Conservation (phyloP, 352 stramenopile genomes). For the Globisporangium abappressorium region DNA sequence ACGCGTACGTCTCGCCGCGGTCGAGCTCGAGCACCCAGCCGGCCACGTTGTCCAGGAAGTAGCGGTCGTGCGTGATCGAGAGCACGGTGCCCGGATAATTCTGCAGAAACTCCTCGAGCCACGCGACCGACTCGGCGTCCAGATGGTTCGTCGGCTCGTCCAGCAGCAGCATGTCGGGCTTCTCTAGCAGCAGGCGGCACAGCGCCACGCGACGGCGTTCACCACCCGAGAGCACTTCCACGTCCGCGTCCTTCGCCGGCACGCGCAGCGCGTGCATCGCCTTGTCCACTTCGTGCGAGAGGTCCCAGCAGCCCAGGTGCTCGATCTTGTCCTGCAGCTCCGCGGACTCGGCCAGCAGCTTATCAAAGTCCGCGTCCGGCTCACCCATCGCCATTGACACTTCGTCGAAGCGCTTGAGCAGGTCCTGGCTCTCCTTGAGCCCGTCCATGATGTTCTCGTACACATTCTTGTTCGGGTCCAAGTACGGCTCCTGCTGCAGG, state of each 20-base stretch:
- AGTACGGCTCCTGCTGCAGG: slow-evolving; percentile 80
- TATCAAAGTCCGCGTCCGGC: slow-evolving; percentile 88
- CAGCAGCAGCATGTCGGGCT: slow-evolving; percentile 95
- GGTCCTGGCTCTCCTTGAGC: slow-evolving; percentile 75
- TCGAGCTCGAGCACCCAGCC: slow-evolving; percentile 98
- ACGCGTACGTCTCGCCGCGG: slow-evolving; percentile 94
- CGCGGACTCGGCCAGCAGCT: slow-evolving; percentile 78
- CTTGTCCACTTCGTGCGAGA: slow-evolving; percentile 80
- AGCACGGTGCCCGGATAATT: slow-evolving; percentile 96
- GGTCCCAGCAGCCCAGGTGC: slow-evolving; percentile 77
- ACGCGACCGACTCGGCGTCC: slow-evolving; percentile 95
- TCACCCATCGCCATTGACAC: slow-evolving; percentile 89
- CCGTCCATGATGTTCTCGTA: slow-evolving; percentile 91
- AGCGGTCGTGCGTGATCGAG: slow-evolving; percentile 98
- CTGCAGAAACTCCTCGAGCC: slow-evolving; percentile 97
- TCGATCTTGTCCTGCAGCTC: slow-evolving; percentile 88
- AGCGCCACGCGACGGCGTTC: slow-evolving; percentile 96
- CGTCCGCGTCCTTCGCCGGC: slow-evolving; percentile 57
- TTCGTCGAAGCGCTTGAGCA: slow-evolving; percentile 83
- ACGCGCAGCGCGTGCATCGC: slow-evolving; percentile 80
- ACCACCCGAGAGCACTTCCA: slow-evolving; percentile 85
- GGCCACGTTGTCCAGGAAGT: slow-evolving; percentile 98
- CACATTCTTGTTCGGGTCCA: slow-evolving; percentile 84
- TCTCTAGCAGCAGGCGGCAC: slow-evolving; percentile 93
- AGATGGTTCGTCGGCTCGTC: slow-evolving; percentile 99